Base-by-base conservation (phyloP, 441 rosid species). In the Melastoma candidum region DNA sequence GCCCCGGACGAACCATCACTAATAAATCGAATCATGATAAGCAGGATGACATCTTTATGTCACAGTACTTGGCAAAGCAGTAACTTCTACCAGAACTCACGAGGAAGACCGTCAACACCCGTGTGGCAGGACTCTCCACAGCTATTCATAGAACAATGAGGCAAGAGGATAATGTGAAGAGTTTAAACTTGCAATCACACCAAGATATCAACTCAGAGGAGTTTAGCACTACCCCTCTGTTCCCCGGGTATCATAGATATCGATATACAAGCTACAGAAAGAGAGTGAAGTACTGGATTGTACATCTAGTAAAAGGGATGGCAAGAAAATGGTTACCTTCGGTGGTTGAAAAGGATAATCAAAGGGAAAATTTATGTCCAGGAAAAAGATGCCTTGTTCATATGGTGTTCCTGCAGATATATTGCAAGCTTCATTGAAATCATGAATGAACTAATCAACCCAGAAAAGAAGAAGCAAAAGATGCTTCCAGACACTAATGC, bases 311-410 rank as follows among this genome's bases (percentile, higher is more conserved):
- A 0, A 4, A 27, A 56, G 43, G 14, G 3, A 3, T 29, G 7
- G 44, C 36, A 22, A 58, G 11, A 43, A 32, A 13, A 13, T 56
- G 63, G 48, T 46, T 65, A 85, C 98, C 97, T 79, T 74, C 25
- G 98, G 98, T 45, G 98, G 96, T 57, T 83, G 81, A 62, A 88
- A 92, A 27, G 98, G 98, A 73, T 90, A 87, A 70, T 83, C 95
- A 58, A 63, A 51, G 0, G 95, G 96, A 66, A 87, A 85, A 17
- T 65, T 69, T n/a, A 88, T 63, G 71, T 92, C 89, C 4, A 83
- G 76, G 60, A 92, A 88, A 70, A 77, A 92, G 53, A 90, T 77
- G 25, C 98, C 90, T 11, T 90, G 94, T 70, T 76, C 69, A 47
- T 85, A 88, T 1, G 96, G 85, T 54, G 95, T 82, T 60, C 92